A percentile compares a stretch with the other conserved stretches of the same genome.
Evolutionary conservation across 768 basidiomycete species (phyloP).

Genomic region (Collybia sp.): DNA sequence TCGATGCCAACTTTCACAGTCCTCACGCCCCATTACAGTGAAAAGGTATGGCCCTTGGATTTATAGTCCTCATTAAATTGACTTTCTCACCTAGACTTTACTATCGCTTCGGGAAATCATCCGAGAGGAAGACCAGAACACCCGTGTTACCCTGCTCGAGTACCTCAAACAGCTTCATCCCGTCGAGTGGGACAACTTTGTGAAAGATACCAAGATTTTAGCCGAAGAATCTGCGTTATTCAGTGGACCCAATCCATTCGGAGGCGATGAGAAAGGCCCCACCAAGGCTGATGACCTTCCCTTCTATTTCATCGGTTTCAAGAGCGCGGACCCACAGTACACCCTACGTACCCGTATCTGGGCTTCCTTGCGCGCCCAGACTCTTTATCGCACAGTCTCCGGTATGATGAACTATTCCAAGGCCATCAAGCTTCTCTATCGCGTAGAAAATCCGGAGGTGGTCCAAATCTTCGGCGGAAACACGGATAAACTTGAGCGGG

Average conservation of each 20-base stretch:
- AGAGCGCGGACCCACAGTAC: slow-evolving; percentile 96
- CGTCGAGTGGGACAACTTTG: slow-evolving; percentile 99
- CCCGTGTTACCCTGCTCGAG: slow-evolving; percentile 94
- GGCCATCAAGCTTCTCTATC: slow-evolving; percentile 98
- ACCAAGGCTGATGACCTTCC: slow-evolving; percentile 90
- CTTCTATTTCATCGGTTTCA: slow-evolving; percentile 99
- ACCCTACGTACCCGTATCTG: slow-evolving; percentile 98
- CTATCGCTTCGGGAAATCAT: slow-evolving; percentile 97
- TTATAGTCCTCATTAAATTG: neutral
- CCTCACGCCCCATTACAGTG: slow-evolving; percentile 95
- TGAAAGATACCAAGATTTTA: slow-evolving; percentile 98
- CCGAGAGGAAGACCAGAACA: slow-evolving; percentile 95
- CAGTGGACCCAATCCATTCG: slow-evolving; percentile 66
- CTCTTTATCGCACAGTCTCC: slow-evolving; percentile 96
- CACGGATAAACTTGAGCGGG: slow-evolving; percentile 93
- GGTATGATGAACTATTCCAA: slow-evolving; percentile 99
- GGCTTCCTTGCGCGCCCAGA: slow-evolving; percentile 98
- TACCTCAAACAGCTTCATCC: slow-evolving; percentile 98
- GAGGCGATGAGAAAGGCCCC: slow-evolving; percentile 75
- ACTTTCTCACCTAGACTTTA: slow-evolving; percentile 55
- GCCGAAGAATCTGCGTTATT: slow-evolving; percentile 92
- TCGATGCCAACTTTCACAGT: slow-evolving; percentile 99
- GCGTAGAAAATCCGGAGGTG: slow-evolving; percentile 98
- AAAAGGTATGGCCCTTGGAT: slow-evolving; percentile 59
- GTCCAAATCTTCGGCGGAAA: slow-evolving; percentile 97